Evolutionary conservation across 371 early-diverging fungal species (phyloP).

Genomic region (Coelomomyces lativittatus): DNA sequence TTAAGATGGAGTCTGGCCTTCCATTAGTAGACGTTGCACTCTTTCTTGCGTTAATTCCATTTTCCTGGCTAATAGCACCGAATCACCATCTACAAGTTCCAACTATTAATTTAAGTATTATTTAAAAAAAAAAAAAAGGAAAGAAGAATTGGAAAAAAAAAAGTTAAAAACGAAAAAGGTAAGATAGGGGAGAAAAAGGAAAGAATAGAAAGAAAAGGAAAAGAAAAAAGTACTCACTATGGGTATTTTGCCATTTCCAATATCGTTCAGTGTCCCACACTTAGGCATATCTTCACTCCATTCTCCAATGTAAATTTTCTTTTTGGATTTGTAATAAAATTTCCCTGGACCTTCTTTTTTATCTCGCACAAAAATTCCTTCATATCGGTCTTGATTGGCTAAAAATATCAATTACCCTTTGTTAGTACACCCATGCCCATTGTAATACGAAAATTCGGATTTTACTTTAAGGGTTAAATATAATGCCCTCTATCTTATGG

Average conservation of each 20-base stretch:
- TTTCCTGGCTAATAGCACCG: slow-evolving; percentile 7
- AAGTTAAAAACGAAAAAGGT: slow-evolving; percentile 9
- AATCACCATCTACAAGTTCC: slow-evolving; percentile 8
- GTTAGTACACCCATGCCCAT: too few relatives aligned
- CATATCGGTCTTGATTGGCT: slow-evolving; percentile 31
- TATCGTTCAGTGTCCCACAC: slow-evolving; percentile 22
- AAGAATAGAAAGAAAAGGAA: background rate
- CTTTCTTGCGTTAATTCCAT: slow-evolving; percentile 10
- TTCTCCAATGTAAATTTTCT: slow-evolving; percentile 30
- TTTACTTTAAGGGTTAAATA: too few relatives aligned
- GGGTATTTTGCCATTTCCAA: slow-evolving; percentile 10
- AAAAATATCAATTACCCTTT: background rate
- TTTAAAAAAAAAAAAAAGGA: background rate
- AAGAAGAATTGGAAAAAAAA: background rate
- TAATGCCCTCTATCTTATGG: too few relatives aligned
- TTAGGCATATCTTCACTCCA: slow-evolving; percentile 26
- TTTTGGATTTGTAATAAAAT: slow-evolving; percentile 17
- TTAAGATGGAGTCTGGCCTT: too few relatives aligned
- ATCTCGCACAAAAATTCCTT: slow-evolving; percentile 31
- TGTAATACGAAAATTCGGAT: too few relatives aligned
- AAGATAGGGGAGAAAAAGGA: too few relatives aligned
- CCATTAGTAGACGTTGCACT: slow-evolving; percentile 8
- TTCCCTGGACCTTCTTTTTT: slow-evolving; percentile 32
- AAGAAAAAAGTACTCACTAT: slow-evolving; percentile 1
- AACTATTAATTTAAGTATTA: slow-evolving; percentile 2